Conservation (phyloP, 768 basidiomycete species). For the Trametes meyenii region DNA sequence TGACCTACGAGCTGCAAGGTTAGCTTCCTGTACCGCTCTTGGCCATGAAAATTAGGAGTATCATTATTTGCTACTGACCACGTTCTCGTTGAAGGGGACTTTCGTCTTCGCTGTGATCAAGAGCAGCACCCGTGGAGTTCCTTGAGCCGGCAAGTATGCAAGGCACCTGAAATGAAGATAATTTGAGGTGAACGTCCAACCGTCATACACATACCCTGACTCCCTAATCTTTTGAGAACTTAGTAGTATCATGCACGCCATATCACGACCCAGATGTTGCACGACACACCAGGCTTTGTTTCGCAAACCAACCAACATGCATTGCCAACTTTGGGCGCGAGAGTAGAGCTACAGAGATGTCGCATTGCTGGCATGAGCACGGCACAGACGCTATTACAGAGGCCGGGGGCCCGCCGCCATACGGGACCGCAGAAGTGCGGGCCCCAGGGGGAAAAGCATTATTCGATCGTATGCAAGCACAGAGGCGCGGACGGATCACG, state of each 20-base stretch:
- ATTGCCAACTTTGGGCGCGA: slow-evolving; percentile 10
- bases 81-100: too few species aligned
- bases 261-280: background rate
- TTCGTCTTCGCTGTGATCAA: too few species aligned
- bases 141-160: too few species aligned
- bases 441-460: background rate
- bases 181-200: too few species aligned
- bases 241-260: background rate
- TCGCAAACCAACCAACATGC: slow-evolving; percentile 7
- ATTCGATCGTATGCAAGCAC: slow-evolving; percentile 15
- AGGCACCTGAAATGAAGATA: too few species aligned
- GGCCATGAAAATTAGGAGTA: too few species aligned
- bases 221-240: background rate
- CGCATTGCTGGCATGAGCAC: slow-evolving; percentile 1
- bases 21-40: too few species aligned
- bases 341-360: slow-evolving; percentile 24
- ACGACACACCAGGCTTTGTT: background rate
- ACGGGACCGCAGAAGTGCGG: background rate
- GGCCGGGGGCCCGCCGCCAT: background rate
- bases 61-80: too few species aligned
- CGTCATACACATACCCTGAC: too few species aligned
- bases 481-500: background rate
- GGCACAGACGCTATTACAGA: slow-evolving; percentile 8
- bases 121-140: too few species aligned
- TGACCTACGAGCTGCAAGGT: too few species aligned